Evolutionary conservation across 2,329 filamentous ascomycete species (phyloP).

Genomic region (Aspergillus sp.): DNA sequence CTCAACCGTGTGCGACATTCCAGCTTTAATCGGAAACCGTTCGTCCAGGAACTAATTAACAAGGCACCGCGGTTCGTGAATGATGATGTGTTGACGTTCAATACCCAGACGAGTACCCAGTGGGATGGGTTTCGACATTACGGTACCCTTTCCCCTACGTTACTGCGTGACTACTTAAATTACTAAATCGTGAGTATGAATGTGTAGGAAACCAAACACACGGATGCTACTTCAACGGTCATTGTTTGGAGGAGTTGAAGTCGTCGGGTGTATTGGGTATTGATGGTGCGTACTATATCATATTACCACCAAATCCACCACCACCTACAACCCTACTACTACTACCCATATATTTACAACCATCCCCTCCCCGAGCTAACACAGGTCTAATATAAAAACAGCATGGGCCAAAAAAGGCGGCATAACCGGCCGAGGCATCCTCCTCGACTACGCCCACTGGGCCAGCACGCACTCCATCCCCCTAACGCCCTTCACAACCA

Average conservation of each 20-base stretch:
- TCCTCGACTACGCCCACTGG: conserved; percentile 51
- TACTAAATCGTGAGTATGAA: too few species aligned
- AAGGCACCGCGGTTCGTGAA: conserved; percentile 58
- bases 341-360: too few species aligned
- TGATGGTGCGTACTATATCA: conserved; percentile 29
- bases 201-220: conserved; percentile 45
- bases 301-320: too few species aligned
- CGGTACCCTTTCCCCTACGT: conserved; percentile 17
- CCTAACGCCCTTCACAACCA: conserved; percentile 45
- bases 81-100: conserved; percentile 62
- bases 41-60: conserved; percentile 56
- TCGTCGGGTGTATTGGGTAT: conserved; percentile 44
- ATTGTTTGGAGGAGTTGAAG: conserved; percentile 43
- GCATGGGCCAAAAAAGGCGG: conserved; percentile 40
- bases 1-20: conserved; percentile 56
- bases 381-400: too few species aligned
- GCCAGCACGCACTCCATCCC: conserved; percentile 41
- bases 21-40: conserved; percentile 59
- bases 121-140: conserved; percentile 49
- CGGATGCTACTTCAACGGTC: conserved; percentile 47
- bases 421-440: conserved; percentile 51
- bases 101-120: conserved; percentile 60
- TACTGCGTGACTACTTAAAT: too few species aligned
- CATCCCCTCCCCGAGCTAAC: too few species aligned
- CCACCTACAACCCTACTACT: too few species aligned